Percentiles rank a stretch among this genome's conserved stretches.
Evolutionary conservation across 805 yeast species (phyloP).

Genomic region (Barnettozyma populi): DNA sequence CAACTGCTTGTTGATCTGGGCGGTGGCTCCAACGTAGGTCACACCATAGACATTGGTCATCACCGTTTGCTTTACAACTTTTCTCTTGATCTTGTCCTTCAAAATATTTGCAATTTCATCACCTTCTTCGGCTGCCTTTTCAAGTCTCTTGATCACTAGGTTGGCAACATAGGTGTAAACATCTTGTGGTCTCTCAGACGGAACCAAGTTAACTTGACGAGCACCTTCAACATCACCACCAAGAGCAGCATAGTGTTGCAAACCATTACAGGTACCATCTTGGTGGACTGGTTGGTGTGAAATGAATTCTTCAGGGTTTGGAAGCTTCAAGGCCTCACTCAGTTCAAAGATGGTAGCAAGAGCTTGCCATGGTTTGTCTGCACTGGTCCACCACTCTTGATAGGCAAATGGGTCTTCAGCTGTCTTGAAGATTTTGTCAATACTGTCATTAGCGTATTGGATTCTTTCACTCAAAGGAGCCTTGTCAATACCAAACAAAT

Average conservation of each 20-base stretch:
- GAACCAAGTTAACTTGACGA: conserved; percentile 66
- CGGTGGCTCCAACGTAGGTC: conserved; percentile 87
- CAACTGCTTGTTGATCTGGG: conserved; percentile 78
- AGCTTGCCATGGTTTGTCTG: conserved; percentile 84
- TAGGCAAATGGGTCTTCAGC: conserved; percentile 59
- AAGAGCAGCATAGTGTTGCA: conserved; percentile 82
- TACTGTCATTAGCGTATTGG: conserved; percentile 49
- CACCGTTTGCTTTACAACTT: conserved; percentile 93
- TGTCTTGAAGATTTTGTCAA: conserved; percentile 48
- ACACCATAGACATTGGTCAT: conserved; percentile 99
- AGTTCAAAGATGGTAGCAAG: conserved; percentile 66
- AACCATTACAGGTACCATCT: conserved; percentile 84
- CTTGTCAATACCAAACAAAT: conserved; percentile 71
- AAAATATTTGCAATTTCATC: conserved; percentile 41
- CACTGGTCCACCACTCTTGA: conserved; percentile 61
- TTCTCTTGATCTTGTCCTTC: conserved; percentile 65
- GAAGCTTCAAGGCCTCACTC: conserved; percentile 51
- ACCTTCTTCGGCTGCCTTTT: conserved; percentile 47
- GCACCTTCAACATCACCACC: conserved; percentile 88
- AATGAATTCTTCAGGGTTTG: conserved; percentile 58
- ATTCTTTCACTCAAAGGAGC: conserved; percentile 61
- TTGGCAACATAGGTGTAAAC: conserved; percentile 68
- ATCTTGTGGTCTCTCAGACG: conserved; percentile 70
- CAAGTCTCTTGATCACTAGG: conserved; percentile 51
- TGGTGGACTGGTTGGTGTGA: conserved; percentile 79